Conservation (phyloP, 768 basidiomycete genomes). For the Lactarius sp. region DNA sequence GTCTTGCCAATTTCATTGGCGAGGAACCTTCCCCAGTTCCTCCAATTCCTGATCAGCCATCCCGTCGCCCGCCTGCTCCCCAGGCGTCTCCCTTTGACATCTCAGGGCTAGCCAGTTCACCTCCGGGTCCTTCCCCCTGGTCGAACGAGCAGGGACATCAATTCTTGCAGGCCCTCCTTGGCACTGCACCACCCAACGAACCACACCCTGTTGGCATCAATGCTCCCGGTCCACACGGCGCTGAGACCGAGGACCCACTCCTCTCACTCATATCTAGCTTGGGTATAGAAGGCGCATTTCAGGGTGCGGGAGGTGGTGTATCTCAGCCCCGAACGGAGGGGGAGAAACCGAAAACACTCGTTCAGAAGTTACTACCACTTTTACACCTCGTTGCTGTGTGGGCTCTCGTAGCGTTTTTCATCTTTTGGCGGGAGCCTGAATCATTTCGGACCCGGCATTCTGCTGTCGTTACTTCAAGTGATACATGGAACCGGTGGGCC, state of each 20-base stretch:
- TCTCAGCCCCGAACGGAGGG: slow-evolving; percentile 19
- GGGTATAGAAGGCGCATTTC: slow-evolving; percentile 20
- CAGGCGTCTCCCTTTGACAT: slow-evolving; percentile 27
- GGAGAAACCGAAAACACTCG: slow-evolving; percentile 35
- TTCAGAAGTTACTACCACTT: slow-evolving; percentile 61
- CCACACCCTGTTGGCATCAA: slow-evolving; percentile 11
- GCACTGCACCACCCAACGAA: slow-evolving; percentile 16
- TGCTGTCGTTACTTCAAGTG: slow-evolving; percentile 32
- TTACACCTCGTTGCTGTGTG: slow-evolving; percentile 63
- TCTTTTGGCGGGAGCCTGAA: slow-evolving; percentile 59
- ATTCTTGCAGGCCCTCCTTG: slow-evolving; percentile 62
- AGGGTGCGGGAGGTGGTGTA: not conserved
- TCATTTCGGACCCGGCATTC: slow-evolving; percentile 38
- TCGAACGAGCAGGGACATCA: slow-evolving; percentile 63
- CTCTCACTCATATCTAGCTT: slow-evolving; percentile 33
- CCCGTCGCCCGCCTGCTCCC: slow-evolving; percentile 29
- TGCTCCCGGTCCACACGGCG: not conserved
- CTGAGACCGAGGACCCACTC: slow-evolving; percentile 31
- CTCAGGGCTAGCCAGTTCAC: slow-evolving; percentile 26
- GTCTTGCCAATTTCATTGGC: slow-evolving; percentile 35
- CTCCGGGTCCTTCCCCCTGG: slow-evolving; percentile 56
- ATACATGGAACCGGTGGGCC: slow-evolving; percentile 60
- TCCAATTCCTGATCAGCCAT: slow-evolving; percentile 26
- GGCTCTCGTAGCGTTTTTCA: slow-evolving; percentile 61
- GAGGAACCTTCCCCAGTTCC: slow-evolving; percentile 35